Evolutionary conservation across 176 grass and related monocot species (phyloP).

Genomic region (Aegilops longissima): DNA sequence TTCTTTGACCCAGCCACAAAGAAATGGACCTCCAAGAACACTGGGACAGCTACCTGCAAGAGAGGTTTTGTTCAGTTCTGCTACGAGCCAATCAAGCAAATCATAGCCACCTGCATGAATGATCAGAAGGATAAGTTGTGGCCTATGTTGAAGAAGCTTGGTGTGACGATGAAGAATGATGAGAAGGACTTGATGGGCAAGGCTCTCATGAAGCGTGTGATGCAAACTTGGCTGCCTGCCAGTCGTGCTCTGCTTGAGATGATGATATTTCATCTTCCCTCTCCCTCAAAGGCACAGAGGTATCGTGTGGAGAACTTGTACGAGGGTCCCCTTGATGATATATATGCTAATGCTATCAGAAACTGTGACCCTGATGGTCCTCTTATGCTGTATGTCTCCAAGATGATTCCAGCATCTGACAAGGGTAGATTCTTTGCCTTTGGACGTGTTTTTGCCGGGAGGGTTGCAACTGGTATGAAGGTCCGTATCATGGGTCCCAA

Average conservation of each 20-base stretch:
- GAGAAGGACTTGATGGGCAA: conserved; percentile 73
- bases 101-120: conserved; percentile 75
- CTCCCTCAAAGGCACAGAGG: conserved; percentile 54
- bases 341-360: conserved; percentile 72
- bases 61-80: conserved; percentile 90
- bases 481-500: conserved; percentile 88
- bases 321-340: conserved; percentile 70
- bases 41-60: conserved; percentile 62
- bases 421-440: conserved; percentile 94
- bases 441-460: conserved; percentile 72
- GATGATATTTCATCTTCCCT: conserved; percentile 83
- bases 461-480: conserved; percentile 72
- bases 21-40: conserved; percentile 77
- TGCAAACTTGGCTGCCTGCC: conserved; percentile 86
- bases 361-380: conserved; percentile 85
- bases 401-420: conserved; percentile 91
- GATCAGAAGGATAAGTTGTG: conserved; percentile 85
- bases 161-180: conserved; percentile 67
- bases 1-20: conserved; percentile 78
- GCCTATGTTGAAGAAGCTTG: conserved; percentile 84
- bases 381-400: conserved; percentile 86
- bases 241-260: conserved; percentile 79
- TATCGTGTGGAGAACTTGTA: conserved; percentile 91
- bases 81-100: conserved; percentile 83
- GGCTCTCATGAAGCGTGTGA: conserved; percentile 82